Evolutionary conservation across 1,284 basidiomycete species (phyloP), one percentile per base, ranked within the genome.

Genomic region (Rhizoctonia solani): DNA sequence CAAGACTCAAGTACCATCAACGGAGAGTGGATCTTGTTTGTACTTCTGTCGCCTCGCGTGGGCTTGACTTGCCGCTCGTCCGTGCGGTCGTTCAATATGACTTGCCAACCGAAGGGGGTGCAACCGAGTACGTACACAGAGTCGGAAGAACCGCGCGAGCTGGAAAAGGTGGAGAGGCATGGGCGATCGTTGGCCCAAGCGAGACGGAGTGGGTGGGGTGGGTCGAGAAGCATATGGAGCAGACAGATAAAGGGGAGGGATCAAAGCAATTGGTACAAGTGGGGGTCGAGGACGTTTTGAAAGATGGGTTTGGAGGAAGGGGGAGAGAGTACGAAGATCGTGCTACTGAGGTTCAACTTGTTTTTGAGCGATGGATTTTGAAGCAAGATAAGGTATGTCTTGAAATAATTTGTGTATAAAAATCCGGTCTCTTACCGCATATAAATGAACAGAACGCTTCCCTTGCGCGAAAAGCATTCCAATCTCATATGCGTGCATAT

Each of bases 111-210:
- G 97, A 99, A 79, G 93, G 95, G 14, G 96, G 97, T 1, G 89
- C 90, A 16, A 97, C 91, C 23, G 97, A 99, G 77, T 99, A 99
- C 74, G 88, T 99, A 4, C 97, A 99, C 79, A 86, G 97, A 50
- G 92, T 99, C 4, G 97, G 97, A 27, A 88, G 97, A 69, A 99
- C 97, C 0, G 97, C 97, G 8, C 92, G 97, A 77, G 96, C 90
- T 1, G 97, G 97, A 19, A 91, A 82, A 69, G 81, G 83, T 11
- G 89, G 89, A 54, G 92, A 98, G 77, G 93, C 93, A 1, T 99
- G 96, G 95, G 89, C 90, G 71, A 87, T 99, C 69, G 87, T 99
- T 39, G 80, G 88, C 1, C 94, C 94, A 0, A 91, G 87, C 69
- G 97, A 99, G 78, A 77, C 81, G 1, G 89, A 85, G 34, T 98